Base-by-base conservation (phyloP, 768 basidiomycete species). In the Serendipita indica region DNA sequence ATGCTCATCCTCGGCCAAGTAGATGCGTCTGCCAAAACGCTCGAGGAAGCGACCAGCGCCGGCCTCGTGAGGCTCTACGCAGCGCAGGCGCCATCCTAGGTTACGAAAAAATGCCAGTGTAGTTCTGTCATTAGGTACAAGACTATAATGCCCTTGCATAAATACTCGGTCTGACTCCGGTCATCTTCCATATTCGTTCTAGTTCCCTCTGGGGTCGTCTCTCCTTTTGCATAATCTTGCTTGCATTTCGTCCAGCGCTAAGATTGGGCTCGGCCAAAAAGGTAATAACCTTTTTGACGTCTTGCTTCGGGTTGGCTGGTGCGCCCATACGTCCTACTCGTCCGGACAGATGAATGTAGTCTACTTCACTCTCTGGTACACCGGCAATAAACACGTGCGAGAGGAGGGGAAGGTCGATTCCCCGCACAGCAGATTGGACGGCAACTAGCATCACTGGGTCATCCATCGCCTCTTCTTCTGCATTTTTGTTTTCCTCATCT, bases 51-150 rank as follows among this genome's bases (percentile, higher is more conserved):
- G 61, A 80, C 82, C 28, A 76, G 77, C 45, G 67, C 75, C 16
- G 77, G 74, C 22, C 69, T 94, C 60, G 83, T 87, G n/a, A 89
- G 89, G 72, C 90, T 89, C 84, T 93, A 87, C 66, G 82, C 77
- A 0, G 79, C 83, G 1, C 63, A 61, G 52, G 63, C 64, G 33
- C 57, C 58, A 22, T 35, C 46, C 10, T 32, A 54, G 30, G 20
- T 22, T 13, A 10, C 12, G 12, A 16, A 25, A 46, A 46, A 46
- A 16, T 10, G 25, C 12, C 12, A 14, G 14, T 12, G 22, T 12
- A 46, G 22, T 16, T 16, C 25, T 46, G 22, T 25, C n/a, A n/a
- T n/a, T n/a, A n/a, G n/a, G n/a, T n/a, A n/a, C n/a, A 12, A 18
- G 18, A 54, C 30, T 27, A 54, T 20, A 54, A 30, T n/a, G 49